Percentiles rank a stretch among this genome's conserved stretches.
Conservation (phyloP, 1,284 basidiomycete genomes). For the Malassezia obtusa region DNA sequence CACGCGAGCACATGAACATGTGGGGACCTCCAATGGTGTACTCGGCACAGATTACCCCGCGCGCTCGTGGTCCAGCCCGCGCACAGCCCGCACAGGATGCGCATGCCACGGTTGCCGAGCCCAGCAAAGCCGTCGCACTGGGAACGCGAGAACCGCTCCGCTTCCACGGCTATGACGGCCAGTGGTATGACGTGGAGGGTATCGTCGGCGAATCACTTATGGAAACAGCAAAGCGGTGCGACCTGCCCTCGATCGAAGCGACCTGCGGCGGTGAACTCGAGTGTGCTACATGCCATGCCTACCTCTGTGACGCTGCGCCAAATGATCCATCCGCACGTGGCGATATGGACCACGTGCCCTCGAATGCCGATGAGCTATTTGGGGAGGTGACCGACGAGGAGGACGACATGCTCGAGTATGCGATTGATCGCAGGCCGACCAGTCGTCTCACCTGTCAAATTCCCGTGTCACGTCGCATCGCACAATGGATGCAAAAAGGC, state of each 20-base stretch:
- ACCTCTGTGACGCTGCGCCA: slow-evolving; percentile 22
- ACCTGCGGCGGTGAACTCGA: slow-evolving; percentile 44
- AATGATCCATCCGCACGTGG: slow-evolving; percentile 8
- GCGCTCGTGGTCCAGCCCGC: slow-evolving; percentile 10
- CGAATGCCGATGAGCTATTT: background rate
- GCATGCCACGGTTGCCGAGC: no score
- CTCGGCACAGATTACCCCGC: slow-evolving; percentile 25
- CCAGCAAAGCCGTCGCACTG: no score
- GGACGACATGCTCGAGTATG: slow-evolving; percentile 31
- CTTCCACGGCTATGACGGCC: slow-evolving; percentile 28
- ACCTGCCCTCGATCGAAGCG: slow-evolving; percentile 38
- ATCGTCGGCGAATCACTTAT: slow-evolving; percentile 42
- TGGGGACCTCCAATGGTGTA: slow-evolving; percentile 37
- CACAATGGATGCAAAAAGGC: slow-evolving; percentile 19
- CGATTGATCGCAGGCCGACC: slow-evolving; percentile 14
- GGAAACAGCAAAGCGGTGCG: slow-evolving; percentile 33
- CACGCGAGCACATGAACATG: slow-evolving; percentile 30
- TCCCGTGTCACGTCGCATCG: slow-evolving; percentile 14
- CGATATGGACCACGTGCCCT: background rate
- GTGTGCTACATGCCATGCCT: slow-evolving; percentile 38
- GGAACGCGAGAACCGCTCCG: slow-evolving; percentile 17
- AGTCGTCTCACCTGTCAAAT: slow-evolving; percentile 26
- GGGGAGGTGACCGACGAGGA: slow-evolving; percentile 19
- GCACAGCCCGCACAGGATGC: background rate
- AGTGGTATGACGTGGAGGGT: slow-evolving; percentile 25